These are phyloP conservation scores for Corchorus olitorius DNA, from an alignment of 345 rosid species.

Conservation along the genomic window DNA sequence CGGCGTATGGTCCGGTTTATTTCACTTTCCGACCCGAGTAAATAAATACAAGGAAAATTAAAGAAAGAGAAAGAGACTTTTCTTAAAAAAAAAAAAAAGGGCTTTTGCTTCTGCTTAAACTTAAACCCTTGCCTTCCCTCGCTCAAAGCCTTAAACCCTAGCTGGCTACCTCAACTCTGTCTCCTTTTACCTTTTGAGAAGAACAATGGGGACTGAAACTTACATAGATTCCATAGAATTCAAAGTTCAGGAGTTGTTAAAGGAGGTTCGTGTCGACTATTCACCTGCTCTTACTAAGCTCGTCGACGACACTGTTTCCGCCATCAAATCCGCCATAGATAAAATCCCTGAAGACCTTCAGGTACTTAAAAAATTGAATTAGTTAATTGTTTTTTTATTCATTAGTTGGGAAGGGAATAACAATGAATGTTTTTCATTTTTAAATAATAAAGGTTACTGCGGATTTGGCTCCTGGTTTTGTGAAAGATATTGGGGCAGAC, in stretches of 20 bases:
- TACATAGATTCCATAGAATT: slow-evolving; percentile 38
- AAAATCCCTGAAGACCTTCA: slow-evolving; percentile 49
- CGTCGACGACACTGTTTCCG: slow-evolving; percentile 53
- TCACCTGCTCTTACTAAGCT: slow-evolving; percentile 46
- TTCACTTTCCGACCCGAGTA: background rate
- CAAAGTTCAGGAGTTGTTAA: slow-evolving; percentile 52
- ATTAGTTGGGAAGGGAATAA: background rate
- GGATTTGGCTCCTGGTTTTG: slow-evolving; percentile 64
- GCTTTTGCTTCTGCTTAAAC: background rate
- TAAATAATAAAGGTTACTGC: slow-evolving; percentile 50
- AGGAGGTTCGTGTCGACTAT: slow-evolving; percentile 52
- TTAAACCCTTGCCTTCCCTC: background rate
- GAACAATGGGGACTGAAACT: slow-evolving; percentile 28
- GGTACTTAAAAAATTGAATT: slow-evolving; percentile 27
- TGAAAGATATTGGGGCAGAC: slow-evolving; percentile 74
- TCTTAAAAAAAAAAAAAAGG: no score
- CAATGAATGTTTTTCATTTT: background rate
- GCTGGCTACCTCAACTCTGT: background rate
- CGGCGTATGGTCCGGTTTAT: no score
- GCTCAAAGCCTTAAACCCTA: slow-evolving; percentile 10
- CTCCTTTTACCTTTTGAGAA: background rate
- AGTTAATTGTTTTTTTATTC: background rate
- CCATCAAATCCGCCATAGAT: slow-evolving; percentile 43
- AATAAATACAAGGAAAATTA: background rate
- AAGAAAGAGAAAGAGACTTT: background rate